Base-by-base conservation (phyloP, 805 yeast species). In the Zygosaccharomyces gambellarensis region DNA sequence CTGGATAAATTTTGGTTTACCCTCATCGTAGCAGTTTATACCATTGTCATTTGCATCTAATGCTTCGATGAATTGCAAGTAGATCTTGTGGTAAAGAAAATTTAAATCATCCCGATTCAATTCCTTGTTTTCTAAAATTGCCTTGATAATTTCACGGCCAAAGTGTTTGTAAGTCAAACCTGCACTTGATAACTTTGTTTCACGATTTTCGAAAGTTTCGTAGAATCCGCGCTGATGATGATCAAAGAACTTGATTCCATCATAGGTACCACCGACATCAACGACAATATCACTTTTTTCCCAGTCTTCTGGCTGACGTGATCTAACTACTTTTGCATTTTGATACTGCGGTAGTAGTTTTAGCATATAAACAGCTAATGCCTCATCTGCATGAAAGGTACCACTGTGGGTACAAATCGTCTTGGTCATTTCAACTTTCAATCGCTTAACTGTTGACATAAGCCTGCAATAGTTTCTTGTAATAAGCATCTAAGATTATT, bases 41-140 rank as follows among this genome's bases (percentile, higher is more conserved):
- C 99, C 99, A 63, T 94, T 94, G 68, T 94, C 99, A 63, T 90
- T 88, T 49, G 97, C 99, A 70, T 90, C 99, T 30, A 94, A 76
- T 8, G 96, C 83, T 70, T 94, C 98, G 51, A 94, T 74, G 61
- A 94, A 89, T 54, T 85, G 92, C 50, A 79, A 78, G 72, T 94
- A 94, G n/a, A 92, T 74, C 66, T 86, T 87, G 36, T 75, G 74
- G 67, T 84, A 89, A 41, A 94, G 71, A 29, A 82, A 68, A 19
- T 84, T 85, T 34, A 87, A 69, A n/a, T 77, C 74, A 3, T 70
- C 58, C 2, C 62, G 60, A 9, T 43, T 45, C 14, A 43, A 29
- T 12, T 71, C 71, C 5, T 61, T 51, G 22, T 74, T 71, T 48
- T 8, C 9, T 2, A 83, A 69, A 36, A 78, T 65, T 30, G 68